Percentiles rank a stretch among this genome's conserved stretches.
Evolutionary conservation across 2,329 filamentous ascomycete genomes (phyloP).

Genomic region (Nemania sp.): DNA sequence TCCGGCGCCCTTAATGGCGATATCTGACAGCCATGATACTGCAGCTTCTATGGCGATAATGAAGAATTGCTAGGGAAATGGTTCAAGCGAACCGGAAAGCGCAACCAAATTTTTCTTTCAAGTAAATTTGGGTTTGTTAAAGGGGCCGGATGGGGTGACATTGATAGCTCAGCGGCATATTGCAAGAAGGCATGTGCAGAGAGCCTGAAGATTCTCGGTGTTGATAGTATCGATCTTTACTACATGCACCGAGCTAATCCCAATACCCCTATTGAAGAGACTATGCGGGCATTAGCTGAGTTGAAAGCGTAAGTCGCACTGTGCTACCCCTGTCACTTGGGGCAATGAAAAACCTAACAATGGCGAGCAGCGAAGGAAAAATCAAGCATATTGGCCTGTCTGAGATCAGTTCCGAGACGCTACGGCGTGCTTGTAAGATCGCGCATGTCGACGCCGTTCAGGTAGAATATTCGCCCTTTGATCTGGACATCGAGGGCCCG

Average conservation of each 20-base stretch:
- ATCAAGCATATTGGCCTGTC: constrained; percentile 56
- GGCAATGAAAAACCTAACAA: no score
- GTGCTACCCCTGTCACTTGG: no score
- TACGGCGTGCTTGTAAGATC: constrained; percentile 53
- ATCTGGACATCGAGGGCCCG: constrained; percentile 51
- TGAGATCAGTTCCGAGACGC: constrained; percentile 51
- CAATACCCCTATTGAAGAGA: no score
- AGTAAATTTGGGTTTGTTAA: background rate
- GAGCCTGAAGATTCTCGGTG: no score
- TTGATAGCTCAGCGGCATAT: background rate
- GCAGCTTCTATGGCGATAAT: constrained; percentile 46
- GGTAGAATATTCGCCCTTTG: constrained; percentile 56
- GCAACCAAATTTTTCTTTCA: constrained; percentile 32
- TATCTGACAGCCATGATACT: no score
- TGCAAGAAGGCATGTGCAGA: background rate
- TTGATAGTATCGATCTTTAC: no score
- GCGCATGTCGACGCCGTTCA: constrained; percentile 56
- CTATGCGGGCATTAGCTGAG: no score
- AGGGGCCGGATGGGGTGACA: background rate
- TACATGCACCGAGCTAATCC: no score
- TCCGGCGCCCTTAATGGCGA: no score
- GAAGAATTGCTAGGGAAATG: constrained; percentile 54
- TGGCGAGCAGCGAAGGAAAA: constrained; percentile 56
- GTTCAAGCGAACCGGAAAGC: constrained; percentile 49
- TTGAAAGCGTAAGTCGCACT: no score